A percentile compares a stretch with the other conserved stretches of the same genome.
These are phyloP conservation scores for Rubia peregrina DNA, from an alignment of 305 asterid species.

Conservation along the genomic window DNA sequence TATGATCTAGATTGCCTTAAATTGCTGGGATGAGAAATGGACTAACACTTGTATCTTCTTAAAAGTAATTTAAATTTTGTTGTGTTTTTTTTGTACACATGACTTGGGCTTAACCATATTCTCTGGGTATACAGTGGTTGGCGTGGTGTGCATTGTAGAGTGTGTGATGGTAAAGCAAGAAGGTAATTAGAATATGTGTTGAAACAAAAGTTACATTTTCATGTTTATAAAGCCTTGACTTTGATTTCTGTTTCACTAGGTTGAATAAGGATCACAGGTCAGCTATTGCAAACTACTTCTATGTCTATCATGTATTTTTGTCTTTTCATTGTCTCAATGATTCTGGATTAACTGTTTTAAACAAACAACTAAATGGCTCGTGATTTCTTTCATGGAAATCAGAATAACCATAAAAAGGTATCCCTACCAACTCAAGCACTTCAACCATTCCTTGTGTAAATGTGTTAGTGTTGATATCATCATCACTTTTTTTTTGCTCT, in stretches of 20 bases:
- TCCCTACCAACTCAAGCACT: conserved; percentile 48
- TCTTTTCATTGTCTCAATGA: conserved; percentile 11
- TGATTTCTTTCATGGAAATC: conserved; percentile 53
- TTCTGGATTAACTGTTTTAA: background rate
- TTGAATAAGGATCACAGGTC: conserved; percentile 81
- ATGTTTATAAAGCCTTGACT: conserved; percentile 14
- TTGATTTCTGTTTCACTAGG: conserved; percentile 42
- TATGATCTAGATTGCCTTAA: no score
- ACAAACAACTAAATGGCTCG: background rate
- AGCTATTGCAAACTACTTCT: conserved; percentile 78
- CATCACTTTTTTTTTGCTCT: conserved; percentile 15
- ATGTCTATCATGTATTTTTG: conserved; percentile 66
- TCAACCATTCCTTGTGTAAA: conserved; percentile 88
- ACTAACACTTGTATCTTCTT: no score
- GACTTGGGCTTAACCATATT: conserved; percentile 89
- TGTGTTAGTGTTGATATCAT: conserved; percentile 18
- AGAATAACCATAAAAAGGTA: conserved; percentile 63
- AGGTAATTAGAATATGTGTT: conserved; percentile 40
- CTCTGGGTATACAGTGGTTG: conserved; percentile 97
- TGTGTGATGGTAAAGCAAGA: conserved; percentile 91
- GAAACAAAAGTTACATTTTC: background rate
- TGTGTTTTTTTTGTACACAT: conserved; percentile 39
- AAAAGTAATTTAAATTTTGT: background rate
- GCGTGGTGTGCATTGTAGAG: conserved; percentile 99
- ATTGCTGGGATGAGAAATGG: no score